Evolutionary conservation across 257 asterid genomes (phyloP).

Genomic region (Nicotiana attenuata): DNA sequence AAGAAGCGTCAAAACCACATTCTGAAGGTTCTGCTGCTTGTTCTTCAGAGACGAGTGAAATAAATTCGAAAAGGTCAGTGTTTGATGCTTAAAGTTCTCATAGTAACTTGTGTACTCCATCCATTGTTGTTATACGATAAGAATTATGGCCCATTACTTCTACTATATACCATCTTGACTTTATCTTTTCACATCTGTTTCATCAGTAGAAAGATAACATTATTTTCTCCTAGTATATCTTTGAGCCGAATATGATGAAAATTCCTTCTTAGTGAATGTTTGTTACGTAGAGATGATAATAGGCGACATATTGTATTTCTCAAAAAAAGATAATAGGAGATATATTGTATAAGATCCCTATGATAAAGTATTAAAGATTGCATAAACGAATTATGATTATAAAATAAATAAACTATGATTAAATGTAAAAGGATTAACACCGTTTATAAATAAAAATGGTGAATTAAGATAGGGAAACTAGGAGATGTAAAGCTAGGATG

Average conservation of each 20-base stretch:
- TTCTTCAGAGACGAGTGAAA: constrained; percentile 47
- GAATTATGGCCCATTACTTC: too few species aligned
- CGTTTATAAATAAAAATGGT: not conserved
- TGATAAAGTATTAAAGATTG: not conserved
- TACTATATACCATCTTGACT: too few species aligned
- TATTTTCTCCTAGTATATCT: not conserved
- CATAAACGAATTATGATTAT: not conserved
- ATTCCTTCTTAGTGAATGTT: not conserved
- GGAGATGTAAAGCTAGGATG: not conserved
- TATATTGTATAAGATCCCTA: too few species aligned
- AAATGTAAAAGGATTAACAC: not conserved
- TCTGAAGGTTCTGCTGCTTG: constrained; percentile 44
- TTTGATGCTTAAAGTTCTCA: not conserved
- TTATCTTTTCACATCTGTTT: too few species aligned
- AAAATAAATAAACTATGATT: not conserved
- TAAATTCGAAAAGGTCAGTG: constrained; percentile 9
- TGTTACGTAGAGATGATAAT: too few species aligned
- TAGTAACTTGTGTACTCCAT: too few species aligned
- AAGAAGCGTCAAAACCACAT: constrained; percentile 41
- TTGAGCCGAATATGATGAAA: not conserved
- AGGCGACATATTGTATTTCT: too few species aligned
- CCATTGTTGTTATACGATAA: too few species aligned
- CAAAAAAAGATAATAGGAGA: too few species aligned
- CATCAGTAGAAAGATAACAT: too few species aligned
- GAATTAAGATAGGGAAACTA: not conserved